Conservation (phyloP, 768 basidiomycete species). For the Fistulinella prunicolor region DNA sequence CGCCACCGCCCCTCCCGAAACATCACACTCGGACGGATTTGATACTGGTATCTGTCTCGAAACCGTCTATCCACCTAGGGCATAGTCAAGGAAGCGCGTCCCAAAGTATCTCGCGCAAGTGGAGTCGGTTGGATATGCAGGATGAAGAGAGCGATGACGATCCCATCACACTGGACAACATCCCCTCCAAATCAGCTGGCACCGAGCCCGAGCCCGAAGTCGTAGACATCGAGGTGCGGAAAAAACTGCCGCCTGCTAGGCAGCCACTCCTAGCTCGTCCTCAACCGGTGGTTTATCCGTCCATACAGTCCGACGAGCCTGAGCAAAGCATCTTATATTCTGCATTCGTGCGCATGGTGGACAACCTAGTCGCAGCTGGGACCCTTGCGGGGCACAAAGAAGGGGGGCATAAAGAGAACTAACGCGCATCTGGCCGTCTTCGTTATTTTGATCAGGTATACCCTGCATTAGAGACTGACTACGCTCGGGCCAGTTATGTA, state of each 20-base stretch:
- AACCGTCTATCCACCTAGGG: constrained; percentile 6
- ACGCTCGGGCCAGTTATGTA: not conserved
- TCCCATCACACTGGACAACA: constrained; percentile 22
- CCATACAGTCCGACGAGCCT: constrained; percentile 4
- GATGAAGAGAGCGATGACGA: constrained; percentile 17
- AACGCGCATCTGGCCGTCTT: not conserved
- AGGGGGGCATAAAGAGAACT: not conserved
- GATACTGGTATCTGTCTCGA: constrained; percentile 11
- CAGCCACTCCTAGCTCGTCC: constrained; percentile 22
- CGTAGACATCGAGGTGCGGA: constrained; percentile 16
- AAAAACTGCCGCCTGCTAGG: not conserved
- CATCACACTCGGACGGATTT: not conserved
- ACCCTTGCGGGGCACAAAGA: constrained; percentile 4
- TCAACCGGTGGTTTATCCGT: constrained; percentile 19
- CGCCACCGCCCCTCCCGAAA: constrained; percentile 16
- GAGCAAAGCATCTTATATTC: constrained; percentile 22
- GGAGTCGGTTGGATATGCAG: constrained; percentile 30
- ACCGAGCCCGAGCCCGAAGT: not conserved
- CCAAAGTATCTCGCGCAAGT: constrained; percentile 26
- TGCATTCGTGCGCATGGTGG: constrained; percentile 24
- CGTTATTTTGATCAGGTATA: constrained; percentile 2
- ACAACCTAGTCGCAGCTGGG: constrained; percentile 18
- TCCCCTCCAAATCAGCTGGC: constrained; percentile 2
- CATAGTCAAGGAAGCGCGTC: constrained; percentile 12
- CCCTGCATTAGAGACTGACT: not conserved